Evolutionary conservation across 2,329 filamentous ascomycete genomes (phyloP), one percentile per base, ranked within the genome.

Genomic region (Coniella vitis): DNA sequence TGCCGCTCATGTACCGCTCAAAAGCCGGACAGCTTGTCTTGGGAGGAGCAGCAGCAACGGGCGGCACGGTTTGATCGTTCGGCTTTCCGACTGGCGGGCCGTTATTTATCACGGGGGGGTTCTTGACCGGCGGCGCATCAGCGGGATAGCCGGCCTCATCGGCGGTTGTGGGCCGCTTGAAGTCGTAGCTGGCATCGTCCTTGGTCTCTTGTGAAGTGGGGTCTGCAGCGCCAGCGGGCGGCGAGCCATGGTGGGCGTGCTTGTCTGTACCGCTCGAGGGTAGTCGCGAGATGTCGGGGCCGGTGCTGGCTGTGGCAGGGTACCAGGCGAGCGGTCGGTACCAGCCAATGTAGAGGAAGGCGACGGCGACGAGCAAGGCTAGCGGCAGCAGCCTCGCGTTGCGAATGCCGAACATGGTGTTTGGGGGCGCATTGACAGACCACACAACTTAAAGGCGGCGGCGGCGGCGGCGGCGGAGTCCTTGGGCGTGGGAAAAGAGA

Each of bases 1-100:
- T 57, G 21, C 47, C 46, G 3, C 20, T 31, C 47, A 61, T 60
- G 22, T 60, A 54, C 9, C 29, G 10, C 48, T 62, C 58, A 34
- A 62, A 63, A 19, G 35, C 31, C 9, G 49, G 29, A 46, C 61
- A 63, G 31, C 46, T 25, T 13, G 45, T 31, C 25, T 49, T 29
- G 3, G 46, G 46, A 7, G 8, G 19, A 10, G 43, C 8, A 19
- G 17, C 25, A 16, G n/a, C n/a, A n/a, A n/a, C n/a, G n/a, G n/a
- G n/a, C n/a, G 22, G n/a, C 39, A 29, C 34, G 17, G 37, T 21
- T 41, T 42, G 17, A 8, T n/a, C 48, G 13, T 25, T 44, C 9
- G 35, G 25, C 20, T 44, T 42, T 5, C 35, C 43, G 2, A 25
- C 45, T 3, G 9, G 41, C n/a, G 12, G 29, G 36, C 17, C n/a